Evolutionary conservation across 1,139 yeast species (phyloP), one percentile per base, ranked within the genome.

Genomic region (Zygoascus sp.): DNA sequence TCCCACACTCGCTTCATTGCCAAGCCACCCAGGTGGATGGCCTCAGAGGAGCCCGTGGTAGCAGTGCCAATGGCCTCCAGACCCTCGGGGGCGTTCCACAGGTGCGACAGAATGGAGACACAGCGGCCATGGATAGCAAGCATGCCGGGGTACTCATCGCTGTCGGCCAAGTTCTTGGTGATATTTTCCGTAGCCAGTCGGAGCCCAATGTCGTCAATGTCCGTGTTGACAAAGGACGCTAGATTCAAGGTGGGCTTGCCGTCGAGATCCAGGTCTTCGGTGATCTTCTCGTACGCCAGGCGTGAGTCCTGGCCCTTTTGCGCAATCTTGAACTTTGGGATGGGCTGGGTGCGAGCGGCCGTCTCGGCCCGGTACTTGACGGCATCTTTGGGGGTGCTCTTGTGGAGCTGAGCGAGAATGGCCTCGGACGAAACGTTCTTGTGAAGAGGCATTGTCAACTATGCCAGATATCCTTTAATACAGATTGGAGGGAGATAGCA

Each of bases 1-100:
- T 85, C 94, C 97, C 97, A 89, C 53, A 76, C 75, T 60, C 88
- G 84, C 73, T 89, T 89, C 84, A 89, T 75, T 5, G 96, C 96
- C 50, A 89, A 74, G 2, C 97, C 97, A 40, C 94, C 97, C 50
- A 89, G 76, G 85, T 88, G 88, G 56, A 89, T 81, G 5, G 97
- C 97, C 64, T 89, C 97, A 0, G 94, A 83, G 2, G 96, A 87
- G 5, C 97, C 97, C 1, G 96, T 89, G 47, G 96, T 86, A 36
- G 96, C 94, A 16, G 95, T 81, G 25, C 97, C 97, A 28, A 87
- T 73, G 2, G 92, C 83, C 25, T 69, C 68, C 43, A 73, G 73
- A 34, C 65, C 67, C 15, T 60, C 63, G 45, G 85, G 85, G 10
- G 89, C 90, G 61, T 87, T 73, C 97, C 97, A 89, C 58, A 89